Base-by-base conservation (phyloP, 2,329 filamentous ascomycete genomes). In the Trichoderma endophyticum region DNA sequence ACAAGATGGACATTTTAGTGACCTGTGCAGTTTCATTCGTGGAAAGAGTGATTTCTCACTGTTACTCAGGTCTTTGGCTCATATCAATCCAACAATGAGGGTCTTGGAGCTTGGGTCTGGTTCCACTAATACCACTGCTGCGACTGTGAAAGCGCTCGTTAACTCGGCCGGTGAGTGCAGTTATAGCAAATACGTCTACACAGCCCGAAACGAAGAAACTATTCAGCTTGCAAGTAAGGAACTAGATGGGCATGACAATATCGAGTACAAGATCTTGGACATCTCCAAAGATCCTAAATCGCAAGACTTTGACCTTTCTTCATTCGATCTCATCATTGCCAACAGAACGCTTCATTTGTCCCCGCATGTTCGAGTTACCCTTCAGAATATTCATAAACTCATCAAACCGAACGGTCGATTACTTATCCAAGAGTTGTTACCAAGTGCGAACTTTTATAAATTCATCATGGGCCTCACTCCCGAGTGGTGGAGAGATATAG, bases 61-160 rank as follows among this genome's bases (percentile, higher is more conserved):
- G 5, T 34, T 73, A 4, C 62, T 74, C 21, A 56, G 32, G 12
- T 60, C 71, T n/a, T 56, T 62, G 36, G 43, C 51, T 24, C 71
- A 75, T 48, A 15, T 26, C 15, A 64, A 73, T 28, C 73, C 73
- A 11, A 73, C 43, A 11, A 62, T 75, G 64, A 73, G 43, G 30
- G 26, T 74, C 2, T 30, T 74, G 15, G 75, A 78, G 32, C 76
- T 82, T 18, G 83, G 83, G 14, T 82, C 80, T 18, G 84, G 84
- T 3, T 83, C 81, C 4, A 83, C 82, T 4, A 79, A 77, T 15
- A 68, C 54, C 12, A 71, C 78, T 0, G 74, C 77, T 7, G 56
- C 48, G 3, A 74, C 84, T 18, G n/a, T 74, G 7, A 21, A 71
- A 7, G 43, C 66, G 8, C 43, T 73, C 7, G 43, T 61, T 1